Conservation (phyloP, 768 basidiomycete genomes). For the Lactifluus echinatus region DNA sequence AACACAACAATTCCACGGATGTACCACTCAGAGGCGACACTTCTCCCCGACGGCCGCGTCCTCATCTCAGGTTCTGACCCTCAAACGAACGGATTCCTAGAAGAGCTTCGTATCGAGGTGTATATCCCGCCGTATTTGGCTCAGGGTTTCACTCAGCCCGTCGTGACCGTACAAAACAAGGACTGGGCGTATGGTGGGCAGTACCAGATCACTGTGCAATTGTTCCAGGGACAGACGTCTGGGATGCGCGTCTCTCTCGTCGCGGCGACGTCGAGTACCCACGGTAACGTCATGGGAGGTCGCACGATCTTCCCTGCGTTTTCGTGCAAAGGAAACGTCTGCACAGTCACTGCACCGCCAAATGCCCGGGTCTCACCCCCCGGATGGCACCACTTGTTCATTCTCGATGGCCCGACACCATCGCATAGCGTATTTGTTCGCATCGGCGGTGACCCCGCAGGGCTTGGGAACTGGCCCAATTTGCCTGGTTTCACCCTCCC, state of each 20-base stretch:
- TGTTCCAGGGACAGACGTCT: conserved; percentile 33
- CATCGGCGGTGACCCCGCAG: conserved; percentile 67
- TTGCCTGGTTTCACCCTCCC: conserved; percentile 60
- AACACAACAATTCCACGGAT: conserved; percentile 64
- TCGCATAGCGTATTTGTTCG: conserved; percentile 68
- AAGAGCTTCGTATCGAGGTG: conserved; percentile 71
- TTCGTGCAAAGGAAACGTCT: conserved; percentile 55
- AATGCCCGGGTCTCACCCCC: conserved; percentile 63
- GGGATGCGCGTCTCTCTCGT: conserved; percentile 56
- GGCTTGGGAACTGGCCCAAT: conserved; percentile 66
- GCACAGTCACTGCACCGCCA: conserved; percentile 73
- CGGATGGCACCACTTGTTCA: conserved; percentile 68
- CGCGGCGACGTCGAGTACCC: conserved; percentile 69
- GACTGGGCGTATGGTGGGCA: conserved; percentile 56
- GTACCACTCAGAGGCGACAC: conserved; percentile 71
- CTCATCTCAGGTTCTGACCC: conserved; percentile 74
- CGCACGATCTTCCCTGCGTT: conserved; percentile 69
- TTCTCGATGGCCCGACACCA: conserved; percentile 73
- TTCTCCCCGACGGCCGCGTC: conserved; percentile 68
- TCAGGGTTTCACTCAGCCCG: conserved; percentile 52
- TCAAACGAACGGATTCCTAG: conserved; percentile 49
- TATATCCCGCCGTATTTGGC: conserved; percentile 85
- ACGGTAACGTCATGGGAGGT: conserved; percentile 70
- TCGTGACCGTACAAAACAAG: conserved; percentile 44
- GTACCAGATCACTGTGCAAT: conserved; percentile 43